phyloP scores from a whole-genome alignment of 2,329 filamentous ascomycete species.

The Monosporascus sp. region DNA sequence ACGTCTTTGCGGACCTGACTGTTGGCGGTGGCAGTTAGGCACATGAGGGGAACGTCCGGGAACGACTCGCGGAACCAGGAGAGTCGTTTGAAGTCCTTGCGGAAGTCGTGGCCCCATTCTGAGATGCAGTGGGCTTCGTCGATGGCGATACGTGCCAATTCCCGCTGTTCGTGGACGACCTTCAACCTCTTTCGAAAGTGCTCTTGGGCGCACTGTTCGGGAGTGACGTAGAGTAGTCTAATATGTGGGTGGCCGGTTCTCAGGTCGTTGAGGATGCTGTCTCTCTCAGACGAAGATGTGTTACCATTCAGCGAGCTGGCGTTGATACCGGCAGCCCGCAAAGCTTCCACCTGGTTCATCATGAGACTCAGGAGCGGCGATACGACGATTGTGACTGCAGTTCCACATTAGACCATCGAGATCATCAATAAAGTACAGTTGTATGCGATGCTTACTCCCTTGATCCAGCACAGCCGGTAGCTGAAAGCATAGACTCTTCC shows the following conservation, averaged over 20 bases:
- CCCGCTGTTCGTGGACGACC: constrained; percentile 70
- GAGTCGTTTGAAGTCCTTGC: constrained; percentile 83
- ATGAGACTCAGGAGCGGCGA: constrained; percentile 87
- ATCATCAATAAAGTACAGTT: neutral
- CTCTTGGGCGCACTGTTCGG: constrained; percentile 76
- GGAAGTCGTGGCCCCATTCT: constrained; percentile 97
- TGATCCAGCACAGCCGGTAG: constrained; percentile 81
- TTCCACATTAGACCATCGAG: neutral
- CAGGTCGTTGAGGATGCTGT: constrained; percentile 71
- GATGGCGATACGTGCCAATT: constrained; percentile 82
- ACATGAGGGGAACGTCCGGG: constrained; percentile 84
- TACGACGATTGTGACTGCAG: constrained; percentile 76
- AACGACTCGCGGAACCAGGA: constrained; percentile 80
- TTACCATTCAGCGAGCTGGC: constrained; percentile 86
- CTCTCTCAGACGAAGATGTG: constrained; percentile 60
- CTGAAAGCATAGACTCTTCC: constrained; percentile 91
- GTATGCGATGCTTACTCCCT: constrained; percentile 59
- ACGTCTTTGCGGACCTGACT: constrained; percentile 76
- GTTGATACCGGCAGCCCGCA: constrained; percentile 67
- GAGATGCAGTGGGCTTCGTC: constrained; percentile 97
- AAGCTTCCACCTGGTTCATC: constrained; percentile 87
- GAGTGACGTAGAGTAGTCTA: constrained; percentile 86
- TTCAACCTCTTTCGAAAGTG: constrained; percentile 71
- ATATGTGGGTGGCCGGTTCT: constrained; percentile 81
- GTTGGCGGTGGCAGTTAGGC: constrained; percentile 88